A percentile compares a stretch with the other conserved stretches of the same genome.
Evolutionary conservation across 208 protist species (phyloP).

Genomic region (Crithidia bombi): DNA sequence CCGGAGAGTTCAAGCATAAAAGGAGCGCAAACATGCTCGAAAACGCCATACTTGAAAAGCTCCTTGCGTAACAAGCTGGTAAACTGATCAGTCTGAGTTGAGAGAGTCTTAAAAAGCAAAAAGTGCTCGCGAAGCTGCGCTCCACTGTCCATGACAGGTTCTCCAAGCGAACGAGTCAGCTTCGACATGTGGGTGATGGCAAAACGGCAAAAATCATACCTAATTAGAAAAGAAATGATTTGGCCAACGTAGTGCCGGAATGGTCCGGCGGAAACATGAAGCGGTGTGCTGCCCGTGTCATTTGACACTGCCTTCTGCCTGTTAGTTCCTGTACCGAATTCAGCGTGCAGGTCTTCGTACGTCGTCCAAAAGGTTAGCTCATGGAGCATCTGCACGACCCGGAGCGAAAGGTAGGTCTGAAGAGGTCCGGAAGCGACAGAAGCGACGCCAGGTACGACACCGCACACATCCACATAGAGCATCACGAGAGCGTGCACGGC

Average conservation of each 20-base stretch:
- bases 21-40: constrained; percentile 13
- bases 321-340: constrained; percentile 13
- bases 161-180: not conserved
- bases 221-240: constrained; percentile 23
- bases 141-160: not conserved
- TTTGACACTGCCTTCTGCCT: not conserved
- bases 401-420: constrained; percentile 21
- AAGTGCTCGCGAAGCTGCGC: constrained; percentile 19
- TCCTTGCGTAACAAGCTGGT: constrained; percentile 11
- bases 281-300: constrained; percentile 16
- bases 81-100: constrained; percentile 28
- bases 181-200: constrained; percentile 23
- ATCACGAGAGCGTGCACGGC: constrained; percentile 13
- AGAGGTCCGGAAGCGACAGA: constrained; percentile 14
- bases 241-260: constrained; percentile 38
- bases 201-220: constrained; percentile 17
- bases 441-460: constrained; percentile 16
- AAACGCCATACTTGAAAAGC: constrained; percentile 2
- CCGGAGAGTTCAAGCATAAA: constrained; percentile 6
- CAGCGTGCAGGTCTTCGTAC: constrained; percentile 31
- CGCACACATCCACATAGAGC: constrained; percentile 26
- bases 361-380: constrained; percentile 50
- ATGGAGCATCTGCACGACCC: constrained; percentile 34
- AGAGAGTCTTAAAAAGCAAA: constrained; percentile 20
- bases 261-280: constrained; percentile 23